Evolutionary conservation across 2,329 filamentous ascomycete genomes (phyloP), one percentile per base, ranked within the genome.

Genomic region (Cadophora gregata): DNA sequence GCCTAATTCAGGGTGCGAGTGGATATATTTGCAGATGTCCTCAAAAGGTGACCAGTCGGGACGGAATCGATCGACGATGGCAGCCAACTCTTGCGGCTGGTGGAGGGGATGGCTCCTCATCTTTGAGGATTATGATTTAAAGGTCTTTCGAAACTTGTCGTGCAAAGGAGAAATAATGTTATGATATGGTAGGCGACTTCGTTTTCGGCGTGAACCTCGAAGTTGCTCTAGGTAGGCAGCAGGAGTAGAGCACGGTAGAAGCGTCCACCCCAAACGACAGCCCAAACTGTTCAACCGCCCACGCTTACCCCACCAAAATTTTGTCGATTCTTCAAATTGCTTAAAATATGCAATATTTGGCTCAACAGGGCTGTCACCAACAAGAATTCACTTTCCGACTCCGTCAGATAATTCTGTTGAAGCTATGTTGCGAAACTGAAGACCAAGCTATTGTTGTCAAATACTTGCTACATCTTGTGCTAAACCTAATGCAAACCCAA

Each of bases 1-100:
- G 3, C 69, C 71, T 16, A 75, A 66, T 51, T 72, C 73, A 12
- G 73, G 74, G 48, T 74, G 63, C 38, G 51, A 42, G 51, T 75
- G 74, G 21, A 75, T 33, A n/a, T 70, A 31, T 67, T 70, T 69
- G 61, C 75, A 75, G 24, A 69, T 55, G 14, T 56, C 53, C 63
- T 70, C 72, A 61, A 67, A 73, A 25, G 12, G 9, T 5, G n/a
- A 16, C 55, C 60, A 31, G 55, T 64, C 53, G 10, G 56, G 63
- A 51, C 63, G 53, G 24, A 9, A 59, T 58, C 33, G 33, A 47
- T 64, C 6, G 51, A 64, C 51, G 24, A 64, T 64, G 38, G 9
- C 36, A 61, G 59, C 59, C 33, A 61, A 48, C 24, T 21, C 38
- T 19, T n/a, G 59, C 36, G 36, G 9, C 19, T 21, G 36, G 36